Percentiles rank a stretch among this genome's conserved stretches.
Evolutionary conservation across 352 stramenopile species (phyloP).

Genomic region (Thalassiosira hispida): DNA sequence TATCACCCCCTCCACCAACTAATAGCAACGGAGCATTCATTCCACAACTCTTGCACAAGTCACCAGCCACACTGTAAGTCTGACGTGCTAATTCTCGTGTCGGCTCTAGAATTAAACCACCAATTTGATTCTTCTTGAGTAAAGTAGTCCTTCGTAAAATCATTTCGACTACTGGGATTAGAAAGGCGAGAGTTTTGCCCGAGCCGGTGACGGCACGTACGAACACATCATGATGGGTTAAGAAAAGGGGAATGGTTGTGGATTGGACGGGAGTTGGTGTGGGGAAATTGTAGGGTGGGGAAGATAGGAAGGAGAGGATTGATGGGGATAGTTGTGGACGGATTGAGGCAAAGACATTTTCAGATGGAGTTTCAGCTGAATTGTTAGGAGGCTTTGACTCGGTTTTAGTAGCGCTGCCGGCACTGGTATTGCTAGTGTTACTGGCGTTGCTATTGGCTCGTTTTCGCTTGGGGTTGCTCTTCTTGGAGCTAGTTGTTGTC

Average conservation of each 20-base stretch:
- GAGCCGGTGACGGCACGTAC: conserved; percentile 94
- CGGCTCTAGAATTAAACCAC: conserved; percentile 89
- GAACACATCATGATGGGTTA: conserved; percentile 95
- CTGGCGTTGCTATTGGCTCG: conserved; percentile 26
- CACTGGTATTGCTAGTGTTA: background rate
- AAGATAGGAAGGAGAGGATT: conserved; percentile 52
- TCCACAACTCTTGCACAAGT: conserved; percentile 62
- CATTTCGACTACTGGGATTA: conserved; percentile 97
- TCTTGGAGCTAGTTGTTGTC: background rate
- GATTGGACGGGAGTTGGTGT: conserved; percentile 91
- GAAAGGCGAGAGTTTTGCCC: conserved; percentile 98
- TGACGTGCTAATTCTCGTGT: conserved; percentile 98
- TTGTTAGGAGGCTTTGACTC: background rate
- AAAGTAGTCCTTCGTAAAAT: conserved; percentile 61
- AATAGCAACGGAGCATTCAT: conserved; percentile 71
- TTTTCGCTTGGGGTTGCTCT: conserved; percentile 18
- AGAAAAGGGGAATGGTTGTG: conserved; percentile 91
- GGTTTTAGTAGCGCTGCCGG: background rate
- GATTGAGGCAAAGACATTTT: conserved; percentile 46
- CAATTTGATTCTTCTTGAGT: conserved; percentile 74
- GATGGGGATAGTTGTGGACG: conserved; percentile 46
- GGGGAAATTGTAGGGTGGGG: conserved; percentile 65
- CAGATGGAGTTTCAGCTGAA: background rate
- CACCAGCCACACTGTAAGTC: conserved; percentile 86
- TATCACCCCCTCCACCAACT: conserved; percentile 55